These are phyloP conservation scores for Fusarium buxicola DNA, from an alignment of 2,329 filamentous ascomycete genomes.

Conservation along the genomic window DNA sequence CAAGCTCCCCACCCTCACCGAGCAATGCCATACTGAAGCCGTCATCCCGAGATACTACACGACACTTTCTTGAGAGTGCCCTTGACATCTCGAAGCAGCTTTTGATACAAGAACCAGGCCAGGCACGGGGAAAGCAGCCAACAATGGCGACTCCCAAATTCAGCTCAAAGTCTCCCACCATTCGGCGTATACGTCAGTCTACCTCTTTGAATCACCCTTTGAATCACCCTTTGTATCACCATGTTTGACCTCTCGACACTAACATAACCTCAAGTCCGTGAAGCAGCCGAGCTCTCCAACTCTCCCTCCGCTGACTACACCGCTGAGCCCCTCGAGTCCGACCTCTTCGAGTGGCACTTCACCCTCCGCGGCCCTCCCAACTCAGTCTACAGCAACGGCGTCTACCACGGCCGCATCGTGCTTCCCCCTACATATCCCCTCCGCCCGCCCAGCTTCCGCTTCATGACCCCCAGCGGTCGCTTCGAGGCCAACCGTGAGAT, in stretches of 20 bases:
- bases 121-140: background rate
- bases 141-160: slow-evolving; percentile 60
- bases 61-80: background rate
- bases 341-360: slow-evolving; percentile 99
- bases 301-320: slow-evolving; percentile 87
- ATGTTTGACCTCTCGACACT: background rate
- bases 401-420: slow-evolving; percentile 96
- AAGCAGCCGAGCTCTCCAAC: slow-evolving; percentile 86
- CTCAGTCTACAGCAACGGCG: slow-evolving; percentile 81
- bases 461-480: slow-evolving; percentile 88
- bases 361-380: slow-evolving; percentile 90
- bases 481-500: slow-evolving; percentile 99
- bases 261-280: slow-evolving; percentile 69
- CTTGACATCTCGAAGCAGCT: background rate
- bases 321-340: slow-evolving; percentile 84
- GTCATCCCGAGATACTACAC: background rate
- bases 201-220: slow-evolving; percentile 13
- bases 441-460: slow-evolving; percentile 94
- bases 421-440: slow-evolving; percentile 91
- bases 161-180: slow-evolving; percentile 84
- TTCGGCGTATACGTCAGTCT: slow-evolving; percentile 82
- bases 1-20: slow-evolving; percentile 20
- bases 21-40: slow-evolving; percentile 17
- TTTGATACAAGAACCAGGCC: background rate
- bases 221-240: slow-evolving; percentile 5